These are phyloP conservation scores for Dendrobium nobile DNA, from an alignment of 106 monocot genomes.

Conservation along the genomic window DNA sequence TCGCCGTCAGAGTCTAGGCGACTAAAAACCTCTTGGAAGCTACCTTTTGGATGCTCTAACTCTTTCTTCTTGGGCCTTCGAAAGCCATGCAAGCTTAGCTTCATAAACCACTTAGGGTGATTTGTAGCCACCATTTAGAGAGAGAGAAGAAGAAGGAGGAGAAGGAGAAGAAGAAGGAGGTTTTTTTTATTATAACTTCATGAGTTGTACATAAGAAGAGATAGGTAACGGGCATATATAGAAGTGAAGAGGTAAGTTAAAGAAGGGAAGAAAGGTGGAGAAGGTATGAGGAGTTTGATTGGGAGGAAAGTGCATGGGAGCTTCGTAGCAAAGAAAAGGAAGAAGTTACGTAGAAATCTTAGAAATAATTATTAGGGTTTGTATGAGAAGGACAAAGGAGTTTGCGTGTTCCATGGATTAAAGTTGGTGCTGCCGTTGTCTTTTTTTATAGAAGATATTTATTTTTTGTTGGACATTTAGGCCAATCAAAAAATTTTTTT, in stretches of 20 bases:
- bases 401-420: not conserved
- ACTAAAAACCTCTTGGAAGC: constrained; percentile 12
- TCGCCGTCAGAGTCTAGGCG: constrained; percentile 24
- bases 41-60: not conserved
- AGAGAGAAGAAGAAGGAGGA: no score
- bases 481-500: rapidly evolving
- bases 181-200: not conserved
- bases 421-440: not conserved
- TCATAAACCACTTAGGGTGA: constrained; percentile 10
- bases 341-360: not conserved
- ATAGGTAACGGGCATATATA: not conserved
- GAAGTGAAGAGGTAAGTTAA: not conserved
- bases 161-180: no score
- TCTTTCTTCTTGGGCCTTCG: not conserved
- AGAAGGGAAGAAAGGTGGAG: not conserved
- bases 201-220: not conserved
- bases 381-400: not conserved
- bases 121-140: no score
- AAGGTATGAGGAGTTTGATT: constrained; percentile 10
- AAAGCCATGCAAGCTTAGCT: constrained; percentile 5
- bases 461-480: not conserved
- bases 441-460: not conserved
- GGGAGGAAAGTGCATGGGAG: constrained; percentile 21
- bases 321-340: not conserved
- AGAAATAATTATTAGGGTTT: not conserved